Evolutionary conservation across 164 flowering plant genomes (phyloP).

Genomic region (Platanus orientalis): DNA sequence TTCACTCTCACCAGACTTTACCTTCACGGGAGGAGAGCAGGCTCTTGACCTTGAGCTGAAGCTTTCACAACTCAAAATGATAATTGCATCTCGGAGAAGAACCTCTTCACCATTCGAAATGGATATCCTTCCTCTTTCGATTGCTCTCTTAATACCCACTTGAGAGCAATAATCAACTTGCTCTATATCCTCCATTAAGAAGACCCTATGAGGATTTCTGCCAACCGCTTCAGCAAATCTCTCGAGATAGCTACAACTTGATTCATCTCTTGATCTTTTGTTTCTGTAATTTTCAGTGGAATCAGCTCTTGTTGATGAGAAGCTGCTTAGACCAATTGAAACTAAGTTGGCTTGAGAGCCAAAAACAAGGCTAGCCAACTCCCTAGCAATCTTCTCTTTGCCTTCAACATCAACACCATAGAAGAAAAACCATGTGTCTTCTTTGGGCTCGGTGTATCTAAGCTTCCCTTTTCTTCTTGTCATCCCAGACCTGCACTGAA

Average conservation of each 20-base stretch:
- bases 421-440: slow-evolving; percentile 88
- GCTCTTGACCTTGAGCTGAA: slow-evolving; percentile 73
- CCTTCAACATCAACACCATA: slow-evolving; percentile 67
- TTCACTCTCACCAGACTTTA: slow-evolving; percentile 24
- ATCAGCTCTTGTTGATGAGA: slow-evolving; percentile 56
- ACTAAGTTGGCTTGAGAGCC: slow-evolving; percentile 51
- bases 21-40: slow-evolving; percentile 52
- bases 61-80: slow-evolving; percentile 80
- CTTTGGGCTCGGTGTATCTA: slow-evolving; percentile 32
- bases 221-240: slow-evolving; percentile 57
- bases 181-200: slow-evolving; percentile 72
- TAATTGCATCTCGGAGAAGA: slow-evolving; percentile 57
- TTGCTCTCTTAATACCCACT: slow-evolving; percentile 65
- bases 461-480: slow-evolving; percentile 40
- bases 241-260: slow-evolving; percentile 56
- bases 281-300: slow-evolving; percentile 52
- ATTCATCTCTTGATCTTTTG: slow-evolving; percentile 72
- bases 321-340: slow-evolving; percentile 58
- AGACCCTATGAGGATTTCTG: slow-evolving; percentile 67
- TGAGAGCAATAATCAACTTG: slow-evolving; percentile 67
- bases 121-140: slow-evolving; percentile 56
- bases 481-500: slow-evolving; percentile 76
- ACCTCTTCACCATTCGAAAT: slow-evolving; percentile 48
- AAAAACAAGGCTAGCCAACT: slow-evolving; percentile 68
- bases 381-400: slow-evolving; percentile 67